A percentile compares a stretch with the other conserved stretches of the same genome.
These are phyloP conservation scores for Suhomyces bolitotheri DNA, from an alignment of 1,139 yeast species.

Conservation along the genomic window DNA sequence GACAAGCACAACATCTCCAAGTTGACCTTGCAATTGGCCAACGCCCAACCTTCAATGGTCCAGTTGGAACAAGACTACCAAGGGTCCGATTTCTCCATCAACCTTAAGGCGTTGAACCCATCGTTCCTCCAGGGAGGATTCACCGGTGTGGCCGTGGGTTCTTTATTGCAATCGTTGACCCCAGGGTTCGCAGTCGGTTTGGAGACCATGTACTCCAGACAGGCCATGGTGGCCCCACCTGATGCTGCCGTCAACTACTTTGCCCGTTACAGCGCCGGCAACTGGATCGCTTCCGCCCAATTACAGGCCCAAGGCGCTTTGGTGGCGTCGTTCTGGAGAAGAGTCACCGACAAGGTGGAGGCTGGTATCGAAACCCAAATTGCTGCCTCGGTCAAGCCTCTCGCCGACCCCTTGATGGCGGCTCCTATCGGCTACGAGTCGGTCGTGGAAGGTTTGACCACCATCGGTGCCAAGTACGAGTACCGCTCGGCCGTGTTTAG, in stretches of 20 bases:
- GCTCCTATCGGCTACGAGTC: conserved; percentile 81
- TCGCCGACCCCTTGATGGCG: conserved; percentile 78
- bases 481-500: conserved; percentile 95
- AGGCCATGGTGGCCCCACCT: conserved; percentile 74
- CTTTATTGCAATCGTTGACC: conserved; percentile 85
- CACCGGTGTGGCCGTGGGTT: conserved; percentile 90
- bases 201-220: conserved; percentile 88
- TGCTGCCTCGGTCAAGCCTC: conserved; percentile 75
- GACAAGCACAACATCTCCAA: conserved; percentile 75
- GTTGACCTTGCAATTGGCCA: conserved; percentile 83
- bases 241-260: conserved; percentile 91
- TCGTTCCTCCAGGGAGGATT: conserved; percentile 70
- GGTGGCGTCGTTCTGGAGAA: conserved; percentile 91
- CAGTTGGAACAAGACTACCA: conserved; percentile 96
- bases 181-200: conserved; percentile 85
- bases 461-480: conserved; percentile 96
- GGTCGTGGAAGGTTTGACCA: conserved; percentile 85
- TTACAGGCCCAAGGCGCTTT: conserved; percentile 90
- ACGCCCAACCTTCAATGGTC: conserved; percentile 89
- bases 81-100: conserved; percentile 83
- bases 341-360: conserved; percentile 87
- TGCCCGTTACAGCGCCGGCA: conserved; percentile 82
- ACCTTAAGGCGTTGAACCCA: conserved; percentile 91
- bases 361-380: conserved; percentile 94
- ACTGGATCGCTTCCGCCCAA: conserved; percentile 96